Evolutionary conservation across 2,329 filamentous ascomycete genomes (phyloP), one percentile per base, ranked within the genome.

Genomic region (Beauveria sp.): DNA sequence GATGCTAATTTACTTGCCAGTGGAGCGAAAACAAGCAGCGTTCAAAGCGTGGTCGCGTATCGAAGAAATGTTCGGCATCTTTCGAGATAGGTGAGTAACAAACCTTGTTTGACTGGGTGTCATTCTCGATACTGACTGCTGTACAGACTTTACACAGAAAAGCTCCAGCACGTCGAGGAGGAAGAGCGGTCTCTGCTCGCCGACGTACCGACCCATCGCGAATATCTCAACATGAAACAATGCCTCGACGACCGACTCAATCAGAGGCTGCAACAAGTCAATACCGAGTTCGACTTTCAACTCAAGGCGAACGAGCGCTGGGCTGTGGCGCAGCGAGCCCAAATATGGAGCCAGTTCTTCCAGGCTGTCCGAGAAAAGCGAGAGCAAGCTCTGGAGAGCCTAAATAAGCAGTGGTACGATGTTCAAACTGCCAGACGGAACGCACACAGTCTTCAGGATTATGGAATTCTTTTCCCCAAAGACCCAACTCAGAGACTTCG

Each of bases 361-460:
- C 95, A 99, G 74, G 85, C 86, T 53, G 84, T 93, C 40, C 87
- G 95, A 61, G 90, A 96, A 70, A 83, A 89, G 66, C 86, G 95
- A 64, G 93, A 98, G 73, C 83, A 83, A 61, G 84, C 89, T 51
- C 80, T 98, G 34, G 89, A 93, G 65, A 82, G 88, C 63, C 85
- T 96, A 63, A 93, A 95, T 69, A 87, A 91, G 72, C 88, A 95
- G 66, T 96, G 93, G 83, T 96, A 96, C 74, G 88, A 93, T 67
- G 90, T 98, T 62, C 93, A 98, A 73, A 88, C 90, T 67, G 91
- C 96, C 70, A 86, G 95, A 62, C 87, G 93, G 69, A 89, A 88
- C 65, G 89, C 91, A 64, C 88, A 90, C 69, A 88, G 89, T 64
- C 85, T 93, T 66, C 87, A 90, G 46, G 90, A 95, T 67, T 96